Base-by-base conservation (phyloP, 257 asterid species). In the Solanum chilense region DNA sequence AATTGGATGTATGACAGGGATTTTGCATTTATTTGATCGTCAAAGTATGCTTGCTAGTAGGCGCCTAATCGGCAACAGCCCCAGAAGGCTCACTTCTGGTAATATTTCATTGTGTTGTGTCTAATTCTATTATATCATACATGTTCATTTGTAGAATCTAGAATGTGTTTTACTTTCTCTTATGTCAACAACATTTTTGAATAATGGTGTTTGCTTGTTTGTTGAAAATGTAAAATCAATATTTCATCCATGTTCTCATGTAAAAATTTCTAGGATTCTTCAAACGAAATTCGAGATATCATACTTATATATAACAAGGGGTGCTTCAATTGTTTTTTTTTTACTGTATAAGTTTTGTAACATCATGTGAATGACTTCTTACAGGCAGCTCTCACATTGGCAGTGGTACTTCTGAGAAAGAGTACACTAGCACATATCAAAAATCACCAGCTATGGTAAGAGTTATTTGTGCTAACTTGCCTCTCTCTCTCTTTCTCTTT, bases 1-100 rank as follows among this genome's bases (percentile, higher is more conserved):
- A 86, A 93, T 96, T 31, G 99, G 99, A 71, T 96, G 99, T 90
- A 96, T 96, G 97, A 93, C 95, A 6, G 98, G 99, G 70, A 91
- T 96, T 44, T 93, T 95, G 90, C 99, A 96, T 66, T 44, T 96
- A 86, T 96, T 96, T 83, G 98, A 96, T 91, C 97, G 97, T 8
- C 97, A 92, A 20, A 92, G 89, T 77, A 84, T 92, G 69, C 85
- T 94, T 73, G 86, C 96, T 14, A 90, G 92, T 37, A 87, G 93
- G 92, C 96, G 94, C 52, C 86, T 90, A 21, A 90, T 89, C 12
- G 95, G 90, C 44, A 92, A 89, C 91, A 86, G 44, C 88, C 88
- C 93, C 2, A 92, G 89, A 86, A 92, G 92, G 87, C 88, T 88
- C 81, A 88, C 90, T 86, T 87, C 91, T 64, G 98, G 98, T 96